Evolutionary conservation across 192 early-diverging fungal species (phyloP).

Genomic region (Dissophora globulifera): DNA sequence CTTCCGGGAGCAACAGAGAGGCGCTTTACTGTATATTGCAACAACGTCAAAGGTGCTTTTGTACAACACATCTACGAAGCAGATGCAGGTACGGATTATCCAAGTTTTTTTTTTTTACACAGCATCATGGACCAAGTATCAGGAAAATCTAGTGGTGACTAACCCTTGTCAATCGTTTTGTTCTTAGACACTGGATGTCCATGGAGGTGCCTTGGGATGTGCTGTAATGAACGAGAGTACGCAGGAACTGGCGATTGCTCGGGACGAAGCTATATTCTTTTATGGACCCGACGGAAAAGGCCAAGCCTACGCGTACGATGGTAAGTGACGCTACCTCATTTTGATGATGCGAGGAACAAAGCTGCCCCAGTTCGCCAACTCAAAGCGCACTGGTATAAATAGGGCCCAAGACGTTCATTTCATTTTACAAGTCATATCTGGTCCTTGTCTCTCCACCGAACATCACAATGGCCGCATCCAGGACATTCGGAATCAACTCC

Average conservation of each 20-base stretch:
- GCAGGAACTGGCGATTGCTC: slow-evolving; percentile 84
- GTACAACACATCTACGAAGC: slow-evolving; percentile 63
- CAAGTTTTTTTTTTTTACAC: neutral
- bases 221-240: slow-evolving; percentile 73
- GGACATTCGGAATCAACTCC: slow-evolving; percentile 41
- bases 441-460: slow-evolving; percentile 74
- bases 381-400: slow-evolving; percentile 11
- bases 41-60: slow-evolving; percentile 71
- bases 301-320: slow-evolving; percentile 91
- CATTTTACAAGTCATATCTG: slow-evolving; percentile 80
- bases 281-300: slow-evolving; percentile 93
- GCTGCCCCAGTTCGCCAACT: no score
- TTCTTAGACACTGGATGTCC: slow-evolving; percentile 76
- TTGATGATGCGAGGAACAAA: no score
- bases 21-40: slow-evolving; percentile 73
- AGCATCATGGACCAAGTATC: neutral
- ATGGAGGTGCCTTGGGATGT: slow-evolving; percentile 81
- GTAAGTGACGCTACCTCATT: no score
- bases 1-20: slow-evolving; percentile 74
- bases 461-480: slow-evolving; percentile 53
- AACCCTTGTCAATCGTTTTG: neutral
- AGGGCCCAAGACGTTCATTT: slow-evolving; percentile 73
- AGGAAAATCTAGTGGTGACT: neutral
- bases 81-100: slow-evolving; percentile 47
- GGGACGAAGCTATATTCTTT: slow-evolving; percentile 93